Conservation (phyloP, 1,284 basidiomycete species). For the Trichosporon asahii region DNA sequence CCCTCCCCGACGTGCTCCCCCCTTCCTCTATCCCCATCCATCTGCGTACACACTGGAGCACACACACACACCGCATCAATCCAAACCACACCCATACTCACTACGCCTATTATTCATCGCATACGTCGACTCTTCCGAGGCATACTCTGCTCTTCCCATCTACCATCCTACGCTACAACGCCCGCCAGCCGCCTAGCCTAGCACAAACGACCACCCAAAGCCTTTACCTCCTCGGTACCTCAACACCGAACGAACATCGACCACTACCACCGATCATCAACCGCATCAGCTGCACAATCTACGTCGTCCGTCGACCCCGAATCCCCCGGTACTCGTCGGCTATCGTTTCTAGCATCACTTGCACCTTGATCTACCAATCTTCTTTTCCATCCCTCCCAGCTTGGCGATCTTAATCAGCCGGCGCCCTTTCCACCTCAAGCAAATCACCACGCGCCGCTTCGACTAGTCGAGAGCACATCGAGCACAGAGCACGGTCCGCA, state of each 20-base stretch:
- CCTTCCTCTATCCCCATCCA: neutral
- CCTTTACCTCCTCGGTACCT: neutral
- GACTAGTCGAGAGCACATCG: neutral
- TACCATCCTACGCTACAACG: neutral
- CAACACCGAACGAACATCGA: neutral
- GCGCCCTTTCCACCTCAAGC: neutral
- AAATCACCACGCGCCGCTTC: neutral
- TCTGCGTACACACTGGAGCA: neutral
- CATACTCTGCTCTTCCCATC: neutral
- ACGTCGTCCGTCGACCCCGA: neutral
- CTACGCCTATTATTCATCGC: neutral
- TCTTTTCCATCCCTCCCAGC: neutral
- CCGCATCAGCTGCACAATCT: neutral
- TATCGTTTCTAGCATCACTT: neutral
- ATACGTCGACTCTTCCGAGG: neutral
- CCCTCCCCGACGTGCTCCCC: neutral
- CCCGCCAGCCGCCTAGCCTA: constrained; percentile 3
- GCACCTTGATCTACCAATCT: neutral
- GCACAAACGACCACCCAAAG: neutral
- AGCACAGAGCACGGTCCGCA: neutral
- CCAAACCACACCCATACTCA: neutral
- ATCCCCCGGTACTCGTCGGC: neutral
- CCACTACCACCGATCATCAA: neutral
- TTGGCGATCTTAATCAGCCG: neutral
- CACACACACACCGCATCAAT: no score